Base-by-base conservation (phyloP, 2,329 filamentous ascomycete genomes). In the Mycosphaerella sp. region DNA sequence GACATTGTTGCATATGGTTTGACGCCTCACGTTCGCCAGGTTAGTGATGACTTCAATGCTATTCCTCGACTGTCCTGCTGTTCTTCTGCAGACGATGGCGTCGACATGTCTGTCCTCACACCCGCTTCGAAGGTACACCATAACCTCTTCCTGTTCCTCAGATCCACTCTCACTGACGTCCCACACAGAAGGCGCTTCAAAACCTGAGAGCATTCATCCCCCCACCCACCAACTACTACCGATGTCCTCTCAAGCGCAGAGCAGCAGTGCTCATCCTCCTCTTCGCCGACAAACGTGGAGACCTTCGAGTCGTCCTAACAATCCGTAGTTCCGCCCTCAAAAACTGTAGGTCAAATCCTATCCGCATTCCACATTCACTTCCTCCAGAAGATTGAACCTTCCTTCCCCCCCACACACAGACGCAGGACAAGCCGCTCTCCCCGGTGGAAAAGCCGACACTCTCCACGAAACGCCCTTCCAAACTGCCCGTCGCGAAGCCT, bases 231-330 rank as follows among this genome's bases (percentile, higher is more conserved):
- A 75, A 74, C 58, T 85, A 81, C 70, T 72, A 76, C 59, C 72
- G 74, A 47, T 76, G 81, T 41, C 81, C 81, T 1, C 65, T 83
- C 7, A 76, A 74, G 11, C 81, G 88, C 58, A 83, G 90, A 61
- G 92, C 92, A 11, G 91, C 92, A 23, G 92, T 97, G 40, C 74
- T 97, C 51, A 80, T 97, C 46, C 79, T 97, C 49, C 79, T 97
- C 1, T 96, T 93, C 69, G 89, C 90, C 36, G 92, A 96, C 70
- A 80, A 80, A 42, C 77, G 80, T 58, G 92, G 92, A 40, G 87
- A 95, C 62, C 74, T 97, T 55, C 81, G 79, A 57, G 80, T 84
- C 8, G 80, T 84, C 12, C 73, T 85, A 49, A 85, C 82, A 2
- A 82, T 84, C 67, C 75, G 82, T 54, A 78, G 80, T 45, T 77